Evolutionary conservation across 1,139 yeast genomes (phyloP).

Genomic region (Pneumocystis wakefieldiae): DNA sequence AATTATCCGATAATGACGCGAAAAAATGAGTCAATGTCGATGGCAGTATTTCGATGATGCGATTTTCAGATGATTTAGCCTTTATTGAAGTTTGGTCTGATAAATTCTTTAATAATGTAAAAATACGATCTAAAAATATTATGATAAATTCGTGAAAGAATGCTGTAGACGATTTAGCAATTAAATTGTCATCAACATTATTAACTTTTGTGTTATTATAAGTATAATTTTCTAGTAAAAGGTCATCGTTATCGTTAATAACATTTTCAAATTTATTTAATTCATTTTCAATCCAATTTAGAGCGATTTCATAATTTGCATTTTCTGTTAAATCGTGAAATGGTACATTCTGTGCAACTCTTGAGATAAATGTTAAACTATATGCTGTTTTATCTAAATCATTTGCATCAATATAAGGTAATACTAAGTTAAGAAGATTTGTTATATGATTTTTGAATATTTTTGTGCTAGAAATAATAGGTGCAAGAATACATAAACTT

Average conservation of each 20-base stretch:
- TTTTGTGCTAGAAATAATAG: conserved; percentile 53
- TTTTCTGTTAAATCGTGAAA: conserved; percentile 29
- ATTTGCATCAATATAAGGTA: conserved; percentile 80
- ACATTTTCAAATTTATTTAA: conserved; percentile 22
- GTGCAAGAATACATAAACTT: conserved; percentile 47
- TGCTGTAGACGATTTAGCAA: conserved; percentile 60
- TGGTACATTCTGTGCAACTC: conserved; percentile 62
- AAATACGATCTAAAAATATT: conserved; percentile 44
- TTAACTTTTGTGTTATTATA: conserved; percentile 13
- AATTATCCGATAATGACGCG: conserved; percentile 54
- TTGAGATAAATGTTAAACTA: conserved; percentile 55
- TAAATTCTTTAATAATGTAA: conserved; percentile 56
- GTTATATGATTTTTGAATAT: conserved; percentile 66
- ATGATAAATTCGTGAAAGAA: conserved; percentile 50
- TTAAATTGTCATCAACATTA: conserved; percentile 33
- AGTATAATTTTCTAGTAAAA: not conserved
- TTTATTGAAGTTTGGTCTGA: conserved; percentile 33
- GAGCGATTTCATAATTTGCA: conserved; percentile 43
- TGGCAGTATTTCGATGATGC: conserved; percentile 34
- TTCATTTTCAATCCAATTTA: conserved; percentile 49
- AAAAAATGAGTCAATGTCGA: conserved; percentile 54
- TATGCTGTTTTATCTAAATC: conserved; percentile 63
- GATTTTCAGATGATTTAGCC: conserved; percentile 26
- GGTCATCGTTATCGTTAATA: conserved; percentile 7
- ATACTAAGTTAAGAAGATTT: conserved; percentile 48